Evolutionary conservation across 1,139 yeast species (phyloP), one percentile per base, ranked within the genome.

Genomic region (Suhomyces guaymorum): DNA sequence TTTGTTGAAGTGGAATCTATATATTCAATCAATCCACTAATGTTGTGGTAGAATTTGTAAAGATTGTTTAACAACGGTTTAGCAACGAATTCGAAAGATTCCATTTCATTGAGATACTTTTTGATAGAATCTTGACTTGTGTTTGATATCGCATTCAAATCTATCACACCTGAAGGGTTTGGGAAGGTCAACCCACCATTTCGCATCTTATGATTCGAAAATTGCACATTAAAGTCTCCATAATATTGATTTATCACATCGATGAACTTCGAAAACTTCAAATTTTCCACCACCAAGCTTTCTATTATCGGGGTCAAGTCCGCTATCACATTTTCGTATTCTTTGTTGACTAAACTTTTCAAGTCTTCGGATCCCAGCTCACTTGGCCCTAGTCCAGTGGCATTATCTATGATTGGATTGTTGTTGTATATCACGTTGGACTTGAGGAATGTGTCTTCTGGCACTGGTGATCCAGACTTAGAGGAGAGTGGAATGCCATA

Each of bases 301-400:
- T 68, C 70, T 9, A 73, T 62, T 6, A 71, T 52, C 4, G 58
- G 61, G 1, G 70, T 61, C 32, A 73, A 47, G 31, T 70, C 68
- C 0, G 59, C 48, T 15, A 70, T 63, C 33, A 69, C 61, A 6
- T 53, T 52, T 33, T 68, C 72, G 43, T 66, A 55, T 43, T 73
- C 74, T 7, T 53, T 44, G 32, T 57, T 60, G 4, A 70, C 35
- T 1, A 57, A 23, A 4, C 16, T 7, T 10, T 28, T 28, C 22
- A 38, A 17, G 20, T 31, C 30, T 15, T 26, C 25, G 15, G 20
- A 32, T 17, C 27, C 18, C 13, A 16, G 32, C 16, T n/a, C n/a
- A n/a, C n/a, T n/a, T n/a, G 4, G 27, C 29, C 24, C 10, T 1
- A 43, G 31, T n/a, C 45, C 49, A 4, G 46, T 39, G 7, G 48